Evolutionary conservation across 2,329 filamentous ascomycete species (phyloP), one percentile per base, ranked within the genome.

Genomic region (Tolypocladium nubicola): DNA sequence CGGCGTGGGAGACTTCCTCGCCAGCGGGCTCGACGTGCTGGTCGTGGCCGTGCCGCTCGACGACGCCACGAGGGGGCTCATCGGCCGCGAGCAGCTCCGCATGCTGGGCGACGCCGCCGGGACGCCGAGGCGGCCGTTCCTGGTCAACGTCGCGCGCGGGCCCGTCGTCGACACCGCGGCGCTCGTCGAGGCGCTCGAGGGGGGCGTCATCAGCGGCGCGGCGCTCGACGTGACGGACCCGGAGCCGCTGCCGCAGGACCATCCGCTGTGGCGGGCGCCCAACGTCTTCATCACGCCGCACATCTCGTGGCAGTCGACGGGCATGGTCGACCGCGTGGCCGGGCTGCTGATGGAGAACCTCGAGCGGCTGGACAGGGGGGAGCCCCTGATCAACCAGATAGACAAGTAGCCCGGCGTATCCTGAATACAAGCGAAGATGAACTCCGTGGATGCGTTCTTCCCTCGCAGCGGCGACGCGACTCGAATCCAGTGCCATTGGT

Each of bases 151-250:
- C 54, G 80, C 83, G 0, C 77, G 87, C 6, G 87, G 73, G 0
- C 57, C 64, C 16, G 63, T 75, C n/a, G 62, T 77, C 26, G 65
- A 76, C 45, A 68, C 68, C 0, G 67, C 76, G 11, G 84, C 81
- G 0, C 68, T 90, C 40, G 73, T 88, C 13, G 73, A 73, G 3
- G 82, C 85, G 0, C 69, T 90, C 9, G 64, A 72, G 33, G 58
- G 62, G 4, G 70, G 66, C 16, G 64, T 65, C 56, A 68, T 73
- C 47, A 52, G 73, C 19, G 87, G 86, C 13, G 87, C 87, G 0
- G 86, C 86, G 3, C 68, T 90, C 35, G 87, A 89, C 67, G 87
- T 90, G 0, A 84, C 86, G 1, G 85, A 90, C 60, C 87, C 86
- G 0, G 87, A 90, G 67, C 87, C 87, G 0, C 66, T 90, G 60